A percentile compares a stretch with the other conserved stretches of the same genome.
phyloP scores from a whole-genome alignment of 768 basidiomycete species.

The Tylopilus felleus region DNA sequence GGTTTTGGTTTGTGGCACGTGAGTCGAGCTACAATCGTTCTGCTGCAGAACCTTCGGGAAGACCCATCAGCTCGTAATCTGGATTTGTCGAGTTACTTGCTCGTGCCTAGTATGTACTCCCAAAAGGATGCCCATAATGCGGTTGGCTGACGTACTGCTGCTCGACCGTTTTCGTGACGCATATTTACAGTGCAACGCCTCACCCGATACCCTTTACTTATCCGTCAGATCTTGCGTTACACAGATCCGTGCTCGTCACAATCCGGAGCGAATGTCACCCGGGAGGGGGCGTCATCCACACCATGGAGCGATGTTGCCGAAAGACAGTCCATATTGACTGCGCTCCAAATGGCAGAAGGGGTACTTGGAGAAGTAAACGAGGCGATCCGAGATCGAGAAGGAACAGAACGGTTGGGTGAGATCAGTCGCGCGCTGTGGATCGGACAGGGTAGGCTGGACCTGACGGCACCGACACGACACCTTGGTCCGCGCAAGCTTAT shows the following conservation, averaged over 20 bases:
- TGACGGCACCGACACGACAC: constrained; percentile 85
- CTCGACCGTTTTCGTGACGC: not conserved
- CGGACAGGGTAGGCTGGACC: constrained; percentile 81
- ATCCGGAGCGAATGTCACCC: not conserved
- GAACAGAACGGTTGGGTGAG: constrained; percentile 64
- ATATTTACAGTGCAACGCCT: constrained; percentile 80
- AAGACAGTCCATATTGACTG: constrained; percentile 46
- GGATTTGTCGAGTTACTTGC: constrained; percentile 86
- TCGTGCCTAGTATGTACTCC: constrained; percentile 74
- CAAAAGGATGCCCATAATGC: no score
- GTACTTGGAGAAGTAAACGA: constrained; percentile 86
- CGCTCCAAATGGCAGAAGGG: constrained; percentile 64
- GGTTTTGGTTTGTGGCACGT: not conserved
- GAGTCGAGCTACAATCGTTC: not conserved
- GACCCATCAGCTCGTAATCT: constrained; percentile 75
- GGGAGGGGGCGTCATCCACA: no score
- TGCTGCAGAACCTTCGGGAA: constrained; percentile 65
- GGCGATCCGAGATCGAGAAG: constrained; percentile 80
- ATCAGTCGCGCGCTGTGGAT: constrained; percentile 85
- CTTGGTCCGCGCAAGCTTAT: constrained; percentile 79
- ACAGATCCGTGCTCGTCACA: constrained; percentile 49
- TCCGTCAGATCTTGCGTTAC: constrained; percentile 81
- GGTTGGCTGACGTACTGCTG: not conserved
- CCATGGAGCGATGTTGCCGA: constrained; percentile 40
- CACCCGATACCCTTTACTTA: constrained; percentile 88